A percentile compares a stretch with the other conserved stretches of the same genome.
These are phyloP conservation scores for Glycine tomentella DNA, from an alignment of 306 rosid genomes.

Conservation along the genomic window DNA sequence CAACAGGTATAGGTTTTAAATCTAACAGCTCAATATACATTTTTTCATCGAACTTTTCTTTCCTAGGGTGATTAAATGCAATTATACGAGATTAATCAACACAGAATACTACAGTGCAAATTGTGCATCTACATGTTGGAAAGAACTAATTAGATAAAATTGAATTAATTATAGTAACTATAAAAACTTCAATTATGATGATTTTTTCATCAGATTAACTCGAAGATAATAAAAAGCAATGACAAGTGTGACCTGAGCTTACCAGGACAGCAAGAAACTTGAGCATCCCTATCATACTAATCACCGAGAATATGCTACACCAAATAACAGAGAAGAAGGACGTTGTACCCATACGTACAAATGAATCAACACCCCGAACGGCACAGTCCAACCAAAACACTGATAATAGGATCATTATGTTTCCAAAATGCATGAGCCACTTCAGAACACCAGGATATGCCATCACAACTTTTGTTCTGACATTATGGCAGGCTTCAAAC, in stretches of 20 bases:
- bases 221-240: slow-evolving; percentile 31
- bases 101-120: slow-evolving; percentile 9
- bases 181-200: slow-evolving; percentile 6
- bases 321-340: slow-evolving; percentile 93
- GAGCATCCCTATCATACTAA: slow-evolving; percentile 84
- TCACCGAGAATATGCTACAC: slow-evolving; percentile 83
- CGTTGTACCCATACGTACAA: slow-evolving; percentile 88
- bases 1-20: not conserved
- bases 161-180: slow-evolving; percentile 11
- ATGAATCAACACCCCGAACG: slow-evolving; percentile 86
- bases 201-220: slow-evolving; percentile 3
- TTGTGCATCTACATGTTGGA: not conserved
- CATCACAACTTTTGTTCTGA: slow-evolving; percentile 60
- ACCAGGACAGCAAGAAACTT: slow-evolving; percentile 86
- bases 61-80: slow-evolving; percentile 32
- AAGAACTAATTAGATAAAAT: slow-evolving; percentile 13
- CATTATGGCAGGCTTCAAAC: slow-evolving; percentile 50
- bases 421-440: slow-evolving; percentile 76
- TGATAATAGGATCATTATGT: slow-evolving; percentile 72
- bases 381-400: slow-evolving; percentile 87
- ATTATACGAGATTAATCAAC: slow-evolving; percentile 21
- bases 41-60: not conserved
- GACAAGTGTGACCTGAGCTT: slow-evolving; percentile 49
- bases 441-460: slow-evolving; percentile 77
- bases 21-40: not conserved